These are phyloP conservation scores for Penicillium sp. DNA, from an alignment of 2,329 filamentous ascomycete genomes.

Conservation along the genomic window DNA sequence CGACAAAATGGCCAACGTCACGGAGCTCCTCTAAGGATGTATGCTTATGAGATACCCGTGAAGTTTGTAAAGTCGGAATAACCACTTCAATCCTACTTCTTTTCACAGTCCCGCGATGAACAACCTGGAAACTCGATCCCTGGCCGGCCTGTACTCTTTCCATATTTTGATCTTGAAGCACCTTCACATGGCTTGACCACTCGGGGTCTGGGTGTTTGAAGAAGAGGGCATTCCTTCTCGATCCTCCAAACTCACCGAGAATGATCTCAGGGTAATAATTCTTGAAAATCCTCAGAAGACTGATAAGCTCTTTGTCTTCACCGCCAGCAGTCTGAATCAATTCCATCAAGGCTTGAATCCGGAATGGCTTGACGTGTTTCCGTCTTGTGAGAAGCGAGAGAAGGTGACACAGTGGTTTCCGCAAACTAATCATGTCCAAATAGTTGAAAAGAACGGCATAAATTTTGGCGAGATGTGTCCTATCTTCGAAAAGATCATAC, in stretches of 20 bases:
- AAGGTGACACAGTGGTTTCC: conserved; percentile 71
- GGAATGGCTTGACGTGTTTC: conserved; percentile 78
- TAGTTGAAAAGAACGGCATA: conserved; percentile 79
- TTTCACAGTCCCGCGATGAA: conserved; percentile 53
- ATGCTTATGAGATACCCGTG: conserved; percentile 63
- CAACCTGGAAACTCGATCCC: conserved; percentile 63
- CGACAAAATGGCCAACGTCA: conserved; percentile 66
- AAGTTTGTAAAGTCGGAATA: conserved; percentile 71
- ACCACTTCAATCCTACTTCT: conserved; percentile 52
- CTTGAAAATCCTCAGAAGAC: conserved; percentile 78
- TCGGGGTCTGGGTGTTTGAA: conserved; percentile 69
- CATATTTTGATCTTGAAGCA: conserved; percentile 62
- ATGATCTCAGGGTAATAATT: conserved; percentile 91
- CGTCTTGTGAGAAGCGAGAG: conserved; percentile 76
- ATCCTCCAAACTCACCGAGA: conserved; percentile 63
- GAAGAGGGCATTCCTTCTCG: conserved; percentile 36
- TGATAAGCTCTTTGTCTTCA: conserved; percentile 71
- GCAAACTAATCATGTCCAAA: conserved; percentile 74
- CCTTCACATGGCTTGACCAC: conserved; percentile 68
- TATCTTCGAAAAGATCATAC: conserved; percentile 68
- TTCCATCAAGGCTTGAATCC: conserved; percentile 70
- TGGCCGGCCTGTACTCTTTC: conserved; percentile 44
- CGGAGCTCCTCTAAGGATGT: conserved; percentile 73
- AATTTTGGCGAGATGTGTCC: conserved; percentile 62
- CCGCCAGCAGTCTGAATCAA: conserved; percentile 53